Evolutionary conservation across 768 basidiomycete genomes (phyloP).

Genomic region (Fibroporia radiculosa): DNA sequence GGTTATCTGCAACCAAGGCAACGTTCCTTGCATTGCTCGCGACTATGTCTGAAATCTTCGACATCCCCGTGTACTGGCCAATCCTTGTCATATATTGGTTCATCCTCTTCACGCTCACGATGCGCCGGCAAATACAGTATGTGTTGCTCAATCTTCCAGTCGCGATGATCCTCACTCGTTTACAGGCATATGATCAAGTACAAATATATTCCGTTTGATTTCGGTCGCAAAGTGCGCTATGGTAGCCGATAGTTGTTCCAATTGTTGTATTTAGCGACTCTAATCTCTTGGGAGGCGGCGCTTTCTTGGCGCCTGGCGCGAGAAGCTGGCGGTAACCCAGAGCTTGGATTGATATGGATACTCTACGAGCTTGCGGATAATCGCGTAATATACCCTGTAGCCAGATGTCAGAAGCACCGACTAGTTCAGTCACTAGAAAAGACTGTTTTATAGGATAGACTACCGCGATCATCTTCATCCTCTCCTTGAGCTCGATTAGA

Average conservation of each 20-base stretch:
- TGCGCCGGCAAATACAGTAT: slow-evolving; percentile 94
- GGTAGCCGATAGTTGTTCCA: slow-evolving; percentile 51
- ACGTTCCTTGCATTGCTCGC: slow-evolving; percentile 74
- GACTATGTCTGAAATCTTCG: slow-evolving; percentile 79
- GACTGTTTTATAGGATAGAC: too few relatives aligned
- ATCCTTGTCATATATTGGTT: slow-evolving; percentile 97
- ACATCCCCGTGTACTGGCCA: slow-evolving; percentile 99
- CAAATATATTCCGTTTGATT: slow-evolving; percentile 92
- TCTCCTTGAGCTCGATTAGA: too few relatives aligned
- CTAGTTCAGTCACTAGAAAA: too few relatives aligned
- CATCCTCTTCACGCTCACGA: slow-evolving; percentile 88
- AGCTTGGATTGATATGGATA: too few relatives aligned
- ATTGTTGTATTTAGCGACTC: too few relatives aligned
- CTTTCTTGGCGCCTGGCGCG: too few relatives aligned
- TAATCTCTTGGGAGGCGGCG: too few relatives aligned
- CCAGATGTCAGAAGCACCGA: neutral
- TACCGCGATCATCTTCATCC: too few relatives aligned
- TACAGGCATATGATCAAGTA: slow-evolving; percentile 97
- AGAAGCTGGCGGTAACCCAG: too few relatives aligned
- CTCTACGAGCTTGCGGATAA: too few relatives aligned
- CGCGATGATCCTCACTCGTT: neutral
- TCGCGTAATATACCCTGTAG: too few relatives aligned
- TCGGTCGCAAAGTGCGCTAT: slow-evolving; percentile 89
- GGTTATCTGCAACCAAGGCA: slow-evolving; percentile 89
- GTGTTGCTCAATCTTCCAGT: slow-evolving; percentile 26